phyloP scores from a whole-genome alignment of 106 monocot species.

The Acanthochlamys bracteata region DNA sequence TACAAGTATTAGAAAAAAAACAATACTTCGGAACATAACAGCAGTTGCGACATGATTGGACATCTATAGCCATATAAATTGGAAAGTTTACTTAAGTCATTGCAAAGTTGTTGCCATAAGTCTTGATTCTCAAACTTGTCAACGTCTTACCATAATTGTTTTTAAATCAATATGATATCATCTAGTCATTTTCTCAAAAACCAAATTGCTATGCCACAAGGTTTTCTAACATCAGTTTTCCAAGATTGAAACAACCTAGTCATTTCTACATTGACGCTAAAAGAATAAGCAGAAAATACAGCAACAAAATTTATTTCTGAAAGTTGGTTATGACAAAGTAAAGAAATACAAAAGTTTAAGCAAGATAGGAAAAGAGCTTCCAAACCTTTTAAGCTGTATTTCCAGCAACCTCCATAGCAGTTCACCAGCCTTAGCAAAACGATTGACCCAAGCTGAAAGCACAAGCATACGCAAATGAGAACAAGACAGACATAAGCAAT shows the following conservation, averaged over 20 bases:
- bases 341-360: background rate
- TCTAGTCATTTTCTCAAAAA: no score
- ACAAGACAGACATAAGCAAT: background rate
- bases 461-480: background rate
- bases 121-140: no score
- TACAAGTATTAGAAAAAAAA: background rate
- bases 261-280: no score
- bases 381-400: conserved; percentile 13
- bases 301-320: background rate
- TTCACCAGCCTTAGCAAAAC: conserved; percentile 27
- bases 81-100: no score
- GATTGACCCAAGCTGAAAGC: conserved; percentile 17
- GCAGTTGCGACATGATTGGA: no score
- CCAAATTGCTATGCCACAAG: no score
- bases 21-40: background rate
- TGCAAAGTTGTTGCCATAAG: no score
- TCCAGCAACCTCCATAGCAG: conserved; percentile 21
- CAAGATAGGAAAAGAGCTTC: background rate
- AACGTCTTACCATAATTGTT: no score
- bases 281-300: background rate
- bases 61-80: no score
- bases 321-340: background rate
- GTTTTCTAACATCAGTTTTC: no score
- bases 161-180: no score
- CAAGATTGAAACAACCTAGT: no score